Conservation (phyloP, 2,329 filamentous ascomycete species). For the Sphaerulina vaccinii region DNA sequence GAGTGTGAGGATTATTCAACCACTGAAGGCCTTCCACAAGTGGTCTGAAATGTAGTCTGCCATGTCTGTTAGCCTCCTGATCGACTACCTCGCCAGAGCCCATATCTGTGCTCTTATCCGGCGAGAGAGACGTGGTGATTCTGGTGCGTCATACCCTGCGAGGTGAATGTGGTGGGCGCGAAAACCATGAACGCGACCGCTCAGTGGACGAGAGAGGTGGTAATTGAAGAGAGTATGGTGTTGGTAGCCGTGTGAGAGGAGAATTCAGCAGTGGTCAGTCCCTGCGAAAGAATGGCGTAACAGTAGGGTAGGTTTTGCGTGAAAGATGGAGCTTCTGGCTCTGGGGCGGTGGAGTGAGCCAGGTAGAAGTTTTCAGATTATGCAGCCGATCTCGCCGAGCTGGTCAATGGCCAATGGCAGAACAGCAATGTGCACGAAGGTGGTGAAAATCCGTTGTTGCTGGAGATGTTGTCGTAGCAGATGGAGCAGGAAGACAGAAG, state of each 20-base stretch:
- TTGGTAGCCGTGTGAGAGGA: neutral
- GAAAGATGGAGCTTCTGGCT: neutral
- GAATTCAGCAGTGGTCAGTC: constrained; percentile 1
- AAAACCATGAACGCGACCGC: constrained; percentile 43
- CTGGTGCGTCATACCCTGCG: constrained; percentile 47
- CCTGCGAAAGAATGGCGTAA: neutral
- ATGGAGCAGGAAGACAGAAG: no score
- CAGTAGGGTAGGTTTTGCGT: constrained; percentile 8
- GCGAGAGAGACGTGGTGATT: neutral
- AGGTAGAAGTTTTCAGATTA: no score
- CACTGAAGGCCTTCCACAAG: constrained; percentile 66
- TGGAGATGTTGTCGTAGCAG: no score
- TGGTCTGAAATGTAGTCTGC: constrained; percentile 66
- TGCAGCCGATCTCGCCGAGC: no score
- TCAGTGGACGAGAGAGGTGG: neutral
- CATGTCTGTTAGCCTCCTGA: constrained; percentile 6
- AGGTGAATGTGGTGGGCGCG: constrained; percentile 53
- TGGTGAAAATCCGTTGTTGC: no score
- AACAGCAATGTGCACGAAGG: no score
- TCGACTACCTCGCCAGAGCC: neutral
- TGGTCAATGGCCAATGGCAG: no score
- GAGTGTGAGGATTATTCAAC: constrained; percentile 46
- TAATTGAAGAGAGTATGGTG: neutral
- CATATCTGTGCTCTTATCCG: no score
- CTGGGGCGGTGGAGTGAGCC: neutral